Conservation (phyloP, 345 rosid genomes). For the Laguncularia racemosa region DNA sequence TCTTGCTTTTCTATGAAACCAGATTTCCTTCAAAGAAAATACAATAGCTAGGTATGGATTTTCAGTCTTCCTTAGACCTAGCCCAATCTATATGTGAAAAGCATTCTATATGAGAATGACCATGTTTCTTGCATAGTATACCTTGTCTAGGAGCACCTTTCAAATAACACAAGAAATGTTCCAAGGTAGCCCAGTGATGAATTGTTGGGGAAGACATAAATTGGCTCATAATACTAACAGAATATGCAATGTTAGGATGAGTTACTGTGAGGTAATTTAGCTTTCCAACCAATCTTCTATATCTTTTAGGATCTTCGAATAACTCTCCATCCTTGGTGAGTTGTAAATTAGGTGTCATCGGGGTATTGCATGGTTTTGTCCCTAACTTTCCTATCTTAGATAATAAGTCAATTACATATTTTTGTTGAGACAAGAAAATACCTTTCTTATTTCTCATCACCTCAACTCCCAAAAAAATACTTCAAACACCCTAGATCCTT, state of each 20-base stretch:
- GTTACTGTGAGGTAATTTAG: neutral
- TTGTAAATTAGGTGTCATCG: neutral
- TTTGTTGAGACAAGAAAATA: neutral
- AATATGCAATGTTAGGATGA: neutral
- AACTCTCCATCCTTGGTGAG: neutral
- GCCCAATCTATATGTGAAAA: constrained; percentile 2
- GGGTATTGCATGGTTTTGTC: neutral
- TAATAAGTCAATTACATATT: neutral
- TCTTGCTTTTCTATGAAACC: neutral
- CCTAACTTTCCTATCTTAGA: neutral
- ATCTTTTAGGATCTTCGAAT: neutral
- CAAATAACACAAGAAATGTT: too few relatives aligned
- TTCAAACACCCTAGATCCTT: neutral
- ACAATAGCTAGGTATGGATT: neutral
- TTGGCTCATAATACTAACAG: neutral
- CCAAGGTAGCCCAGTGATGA: too few relatives aligned
- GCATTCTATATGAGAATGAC: neutral
- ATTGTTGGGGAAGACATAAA: too few relatives aligned
- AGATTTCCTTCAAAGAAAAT: neutral
- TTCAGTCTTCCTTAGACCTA: neutral
- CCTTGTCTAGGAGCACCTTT: too few relatives aligned
- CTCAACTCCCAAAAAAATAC: neutral
- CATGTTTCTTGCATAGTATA: neutral
- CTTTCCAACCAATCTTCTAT: neutral
- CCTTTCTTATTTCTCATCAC: neutral